Conservation (phyloP, 1,284 basidiomycete species). For the Pascua sp. region DNA sequence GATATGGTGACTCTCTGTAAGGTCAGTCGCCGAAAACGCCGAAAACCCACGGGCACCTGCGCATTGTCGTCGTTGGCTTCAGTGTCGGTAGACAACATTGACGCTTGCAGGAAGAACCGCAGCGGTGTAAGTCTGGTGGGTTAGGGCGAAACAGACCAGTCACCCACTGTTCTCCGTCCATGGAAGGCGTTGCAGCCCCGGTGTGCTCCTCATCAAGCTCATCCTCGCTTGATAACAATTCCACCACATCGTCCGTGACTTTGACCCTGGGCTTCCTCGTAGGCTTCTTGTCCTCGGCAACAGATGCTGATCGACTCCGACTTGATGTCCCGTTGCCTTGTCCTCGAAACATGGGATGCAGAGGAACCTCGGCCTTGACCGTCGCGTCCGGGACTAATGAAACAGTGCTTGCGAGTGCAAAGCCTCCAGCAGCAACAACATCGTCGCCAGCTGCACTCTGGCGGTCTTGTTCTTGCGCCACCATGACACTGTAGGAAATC, state of each 20-base stretch:
- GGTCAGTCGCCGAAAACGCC: constrained; percentile 9
- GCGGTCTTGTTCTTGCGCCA: constrained; percentile 37
- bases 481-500: constrained; percentile 47
- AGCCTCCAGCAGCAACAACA: constrained; percentile 17
- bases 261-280: neutral
- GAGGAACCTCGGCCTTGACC: constrained; percentile 2
- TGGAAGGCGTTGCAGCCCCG: neutral
- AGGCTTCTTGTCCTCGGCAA: constrained; percentile 2
- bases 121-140: constrained; percentile 61
- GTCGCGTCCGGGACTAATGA: constrained; percentile 18
- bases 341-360: constrained; percentile 37
- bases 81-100: constrained; percentile 78
- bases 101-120: constrained; percentile 75
- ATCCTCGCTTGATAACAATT: constrained; percentile 39
- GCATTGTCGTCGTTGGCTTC: constrained; percentile 60
- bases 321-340: neutral
- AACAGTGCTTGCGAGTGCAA: constrained; percentile 30
- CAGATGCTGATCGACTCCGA: constrained; percentile 18
- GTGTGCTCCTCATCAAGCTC: constrained; percentile 17
- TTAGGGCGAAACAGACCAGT: neutral
- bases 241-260: constrained; percentile 28
- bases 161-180: constrained; percentile 16
- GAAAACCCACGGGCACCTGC: constrained; percentile 10
- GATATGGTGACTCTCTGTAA: constrained; percentile 75
- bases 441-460: constrained; percentile 18